phyloP scores from a whole-genome alignment of 225 moss, liverwort and hornwort genomes.

The Bryoerythrophyllum caledonicum region DNA sequence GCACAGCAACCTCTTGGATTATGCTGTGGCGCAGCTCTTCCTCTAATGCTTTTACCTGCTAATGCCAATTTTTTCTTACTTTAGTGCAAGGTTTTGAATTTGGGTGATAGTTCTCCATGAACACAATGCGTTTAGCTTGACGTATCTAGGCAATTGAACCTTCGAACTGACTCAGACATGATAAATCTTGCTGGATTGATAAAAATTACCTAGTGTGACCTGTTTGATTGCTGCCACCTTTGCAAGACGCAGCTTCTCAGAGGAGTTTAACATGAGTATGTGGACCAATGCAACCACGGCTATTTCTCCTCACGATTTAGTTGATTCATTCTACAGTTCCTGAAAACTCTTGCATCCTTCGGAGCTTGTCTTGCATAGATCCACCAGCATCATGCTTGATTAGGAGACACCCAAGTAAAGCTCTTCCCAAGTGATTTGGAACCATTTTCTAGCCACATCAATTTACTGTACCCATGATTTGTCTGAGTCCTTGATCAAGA shows the following conservation, averaged over 20 bases:
- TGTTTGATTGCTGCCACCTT: constrained; percentile 28
- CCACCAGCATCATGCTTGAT: constrained; percentile 18
- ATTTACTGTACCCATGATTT: neutral
- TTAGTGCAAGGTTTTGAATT: neutral
- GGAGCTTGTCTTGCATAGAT: constrained; percentile 26
- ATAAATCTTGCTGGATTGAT: neutral
- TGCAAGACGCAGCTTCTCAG: constrained; percentile 10
- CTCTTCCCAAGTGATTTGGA: neutral
- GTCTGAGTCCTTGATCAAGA: constrained; percentile 2
- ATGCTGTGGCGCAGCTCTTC: constrained; percentile 25
- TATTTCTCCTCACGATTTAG: neutral
- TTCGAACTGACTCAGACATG: neutral
- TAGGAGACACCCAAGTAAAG: constrained; percentile 8
- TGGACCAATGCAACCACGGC: neutral
- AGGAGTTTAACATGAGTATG: constrained; percentile 1
- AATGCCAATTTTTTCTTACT: neutral
- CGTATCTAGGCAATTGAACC: neutral
- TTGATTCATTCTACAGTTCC: neutral
- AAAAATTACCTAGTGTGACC: neutral
- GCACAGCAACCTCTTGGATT: constrained; percentile 20
- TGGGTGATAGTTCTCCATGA: neutral
- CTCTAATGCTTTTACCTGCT: constrained; percentile 26
- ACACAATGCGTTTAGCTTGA: neutral
- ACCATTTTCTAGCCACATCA: neutral
- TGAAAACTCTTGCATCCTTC: constrained; percentile 21